Conservation (phyloP, 495 filamentous ascomycete species). For the Penicillium atrosanguineum region DNA sequence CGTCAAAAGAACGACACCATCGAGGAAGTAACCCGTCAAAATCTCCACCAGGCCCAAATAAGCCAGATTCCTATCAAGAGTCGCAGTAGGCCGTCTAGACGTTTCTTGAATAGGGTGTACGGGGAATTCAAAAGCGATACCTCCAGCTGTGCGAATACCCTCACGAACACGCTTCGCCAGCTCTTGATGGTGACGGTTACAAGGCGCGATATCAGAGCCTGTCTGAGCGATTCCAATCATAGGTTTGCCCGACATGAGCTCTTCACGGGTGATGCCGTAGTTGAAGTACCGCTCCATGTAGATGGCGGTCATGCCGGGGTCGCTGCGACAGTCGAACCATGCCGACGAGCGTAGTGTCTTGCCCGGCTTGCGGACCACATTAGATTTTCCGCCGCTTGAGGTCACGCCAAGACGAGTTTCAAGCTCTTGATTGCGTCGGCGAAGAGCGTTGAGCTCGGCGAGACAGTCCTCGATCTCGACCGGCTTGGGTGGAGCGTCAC, state of each 20-base stretch:
- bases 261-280: constrained; percentile 52
- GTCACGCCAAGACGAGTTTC: constrained; percentile 21
- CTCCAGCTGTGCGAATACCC: constrained; percentile 52
- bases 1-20: constrained; percentile 54
- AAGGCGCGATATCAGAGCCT: constrained; percentile 53
- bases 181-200: constrained; percentile 53
- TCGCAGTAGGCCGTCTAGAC: constrained; percentile 47
- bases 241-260: constrained; percentile 53
- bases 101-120: constrained; percentile 57
- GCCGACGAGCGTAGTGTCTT: constrained; percentile 43
- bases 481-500: constrained; percentile 11
- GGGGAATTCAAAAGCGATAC: constrained; percentile 56
- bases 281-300: constrained; percentile 58
- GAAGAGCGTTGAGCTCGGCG: constrained; percentile 21
- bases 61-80: constrained; percentile 52
- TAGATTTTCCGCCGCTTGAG: constrained; percentile 1
- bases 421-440: constrained; percentile 26
- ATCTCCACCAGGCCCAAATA: constrained; percentile 53
- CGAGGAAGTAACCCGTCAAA: constrained; percentile 50
- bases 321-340: constrained; percentile 47
- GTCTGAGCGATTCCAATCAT: constrained; percentile 58
- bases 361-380: constrained; percentile 14
- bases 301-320: constrained; percentile 50
- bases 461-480: constrained; percentile 26
- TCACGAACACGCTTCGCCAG: constrained; percentile 53